A percentile compares a stretch with the other conserved stretches of the same genome.
Evolutionary conservation across 257 asterid species (phyloP).

Genomic region (Gentiana dahurica): DNA sequence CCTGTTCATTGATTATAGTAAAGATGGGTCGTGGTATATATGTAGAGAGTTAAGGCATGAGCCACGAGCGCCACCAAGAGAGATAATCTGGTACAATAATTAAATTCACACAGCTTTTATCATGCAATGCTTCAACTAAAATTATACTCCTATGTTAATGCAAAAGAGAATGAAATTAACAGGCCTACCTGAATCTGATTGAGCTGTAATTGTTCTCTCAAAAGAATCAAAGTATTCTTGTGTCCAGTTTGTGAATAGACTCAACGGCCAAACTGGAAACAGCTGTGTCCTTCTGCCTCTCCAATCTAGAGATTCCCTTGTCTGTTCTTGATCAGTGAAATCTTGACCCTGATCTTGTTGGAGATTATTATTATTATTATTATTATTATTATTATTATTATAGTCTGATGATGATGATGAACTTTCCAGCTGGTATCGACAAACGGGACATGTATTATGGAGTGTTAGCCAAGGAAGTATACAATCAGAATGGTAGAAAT

Average conservation of each 20-base stretch:
- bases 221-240: slow-evolving; percentile 27
- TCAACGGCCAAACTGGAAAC: slow-evolving; percentile 53
- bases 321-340: slow-evolving; percentile 16
- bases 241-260: slow-evolving; percentile 37
- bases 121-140: no score
- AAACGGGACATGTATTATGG: slow-evolving; percentile 77
- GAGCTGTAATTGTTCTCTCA: slow-evolving; percentile 22
- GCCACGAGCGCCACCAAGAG: slow-evolving; percentile 33
- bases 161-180: no score
- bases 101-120: no score
- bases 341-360: slow-evolving; percentile 13
- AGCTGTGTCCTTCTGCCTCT: slow-evolving; percentile 33
- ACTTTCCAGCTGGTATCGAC: slow-evolving; percentile 49
- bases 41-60: slow-evolving; percentile 11
- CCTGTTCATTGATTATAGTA: not conserved
- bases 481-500: slow-evolving; percentile 65
- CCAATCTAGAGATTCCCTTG: slow-evolving; percentile 19
- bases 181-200: slow-evolving; percentile 45
- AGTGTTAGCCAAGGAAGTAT: slow-evolving; percentile 72
- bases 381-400: no score
- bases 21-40: not conserved
- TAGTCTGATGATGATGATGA: slow-evolving; percentile 1
- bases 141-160: no score
- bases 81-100: slow-evolving; percentile 17
- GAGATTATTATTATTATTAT: slow-evolving; percentile 1